Evolutionary conservation across 1,284 basidiomycete species (phyloP).

Genomic region (Apiotrichum gamsii): DNA sequence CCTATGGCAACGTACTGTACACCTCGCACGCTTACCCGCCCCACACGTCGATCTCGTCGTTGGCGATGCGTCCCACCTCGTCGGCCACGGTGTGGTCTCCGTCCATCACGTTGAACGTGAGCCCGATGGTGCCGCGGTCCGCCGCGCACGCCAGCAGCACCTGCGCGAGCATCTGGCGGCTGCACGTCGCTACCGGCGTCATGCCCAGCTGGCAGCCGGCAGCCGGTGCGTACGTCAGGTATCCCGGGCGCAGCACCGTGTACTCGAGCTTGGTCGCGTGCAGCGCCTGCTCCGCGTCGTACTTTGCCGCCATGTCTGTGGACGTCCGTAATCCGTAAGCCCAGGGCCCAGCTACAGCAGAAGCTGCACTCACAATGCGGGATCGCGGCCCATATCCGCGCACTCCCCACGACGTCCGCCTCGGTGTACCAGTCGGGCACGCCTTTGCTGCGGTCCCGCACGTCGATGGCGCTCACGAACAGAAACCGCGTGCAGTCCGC

Average conservation of each 20-base stretch:
- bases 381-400: constrained; percentile 49
- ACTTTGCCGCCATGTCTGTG: constrained; percentile 59
- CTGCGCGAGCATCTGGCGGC: constrained; percentile 60
- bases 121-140: constrained; percentile 56
- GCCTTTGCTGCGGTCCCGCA: constrained; percentile 50
- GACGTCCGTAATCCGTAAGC: neutral
- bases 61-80: constrained; percentile 61
- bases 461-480: constrained; percentile 61
- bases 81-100: constrained; percentile 54
- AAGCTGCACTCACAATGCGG: constrained; percentile 29
- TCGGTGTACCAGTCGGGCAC: constrained; percentile 54
- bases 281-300: constrained; percentile 64
- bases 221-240: constrained; percentile 55
- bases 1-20: no score
- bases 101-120: constrained; percentile 60
- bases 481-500: constrained; percentile 52
- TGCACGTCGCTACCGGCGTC: constrained; percentile 50
- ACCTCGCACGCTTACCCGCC: neutral
- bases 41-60: constrained; percentile 45
- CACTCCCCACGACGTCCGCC: constrained; percentile 46
- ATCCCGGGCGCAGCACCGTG: constrained; percentile 64
- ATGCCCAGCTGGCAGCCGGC: constrained; percentile 56
- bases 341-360: neutral
- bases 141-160: constrained; percentile 54
- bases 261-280: constrained; percentile 57